phyloP scores from a whole-genome alignment of 2,329 filamentous ascomycete species.

The Aspergillus aculeatus region DNA sequence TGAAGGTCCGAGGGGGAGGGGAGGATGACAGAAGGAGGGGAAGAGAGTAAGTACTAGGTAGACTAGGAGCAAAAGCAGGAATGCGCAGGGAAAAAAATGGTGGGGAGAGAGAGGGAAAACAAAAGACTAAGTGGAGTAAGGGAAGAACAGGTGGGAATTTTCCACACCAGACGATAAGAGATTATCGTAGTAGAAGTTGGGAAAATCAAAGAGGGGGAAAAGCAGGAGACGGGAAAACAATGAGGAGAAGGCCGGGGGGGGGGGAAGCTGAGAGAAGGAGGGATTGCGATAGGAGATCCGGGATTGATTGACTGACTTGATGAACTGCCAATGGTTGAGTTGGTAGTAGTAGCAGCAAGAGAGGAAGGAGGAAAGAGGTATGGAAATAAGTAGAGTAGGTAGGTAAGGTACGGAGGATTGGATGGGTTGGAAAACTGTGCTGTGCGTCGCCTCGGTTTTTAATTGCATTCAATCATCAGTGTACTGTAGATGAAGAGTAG shows the following conservation, averaged over 20 bases:
- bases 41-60: not conserved
- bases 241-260: not conserved
- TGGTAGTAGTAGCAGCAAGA: not conserved
- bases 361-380: not conserved
- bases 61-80: not conserved
- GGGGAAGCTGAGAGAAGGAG: not conserved
- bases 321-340: not conserved
- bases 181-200: not conserved
- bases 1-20: not conserved
- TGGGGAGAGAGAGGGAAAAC: constrained; percentile 8
- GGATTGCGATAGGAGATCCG: not conserved
- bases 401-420: not conserved
- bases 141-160: not conserved
- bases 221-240: constrained; percentile 1
- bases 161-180: not conserved
- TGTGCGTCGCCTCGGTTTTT: not conserved
- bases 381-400: not conserved
- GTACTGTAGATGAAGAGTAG: not conserved
- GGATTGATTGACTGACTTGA: not conserved
- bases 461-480: not conserved
- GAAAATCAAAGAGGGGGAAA: not conserved
- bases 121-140: constrained; percentile 9
- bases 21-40: constrained; percentile 4
- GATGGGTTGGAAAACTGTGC: constrained; percentile 1
- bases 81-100: not conserved